Evolutionary conservation across 495 filamentous ascomycete species (phyloP), one percentile per base, ranked within the genome.

Genomic region (Neurospora africana): DNA sequence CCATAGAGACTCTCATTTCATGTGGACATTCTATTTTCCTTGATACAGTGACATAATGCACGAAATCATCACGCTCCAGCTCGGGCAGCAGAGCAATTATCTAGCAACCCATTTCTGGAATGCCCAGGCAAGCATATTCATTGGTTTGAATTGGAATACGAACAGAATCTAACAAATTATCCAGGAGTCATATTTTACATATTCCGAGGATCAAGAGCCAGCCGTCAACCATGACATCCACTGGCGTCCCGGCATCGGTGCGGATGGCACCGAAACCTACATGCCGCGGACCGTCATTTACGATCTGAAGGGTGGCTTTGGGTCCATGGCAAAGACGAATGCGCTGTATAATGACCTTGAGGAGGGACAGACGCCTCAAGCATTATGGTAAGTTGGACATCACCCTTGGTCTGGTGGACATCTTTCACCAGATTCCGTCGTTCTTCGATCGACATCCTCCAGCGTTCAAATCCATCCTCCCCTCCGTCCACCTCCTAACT

Each of bases 21-120:
- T 36, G 36, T 36, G 7, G 7, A 36, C 36, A 36, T 36, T 36
- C 36, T 2, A 8, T 36, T 5, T 36, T 36, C 36, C 1, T 6
- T 36, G 47, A 58, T 27, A 58, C 21, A 6, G 15, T 15, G 13
- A 19, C 44, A 78, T 72, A 10, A 99, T 99, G 95, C 94, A 96
- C 83, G 95, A 99, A 79, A 94, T 98, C 72, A 86, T 99, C 71
- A 97, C 95, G 2, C 82, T 98, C 58, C 95, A 99, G 83, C 87
- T 98, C 70, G 95, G 95, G 44, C 92, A 97, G 76, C 89, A 90
- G 78, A 92, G 90, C 76, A 99, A 99, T 82, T 97, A 98, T 76
- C 80, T 98, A 36, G 94, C 91, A n/a, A 97, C 93, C 0, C 95
- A 99, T 83, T 98, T 97, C 79, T 99, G 96, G 96, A 99, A 99